Base-by-base conservation (phyloP, 176 grass and related monocot genomes). In the Bromus sterilis region DNA sequence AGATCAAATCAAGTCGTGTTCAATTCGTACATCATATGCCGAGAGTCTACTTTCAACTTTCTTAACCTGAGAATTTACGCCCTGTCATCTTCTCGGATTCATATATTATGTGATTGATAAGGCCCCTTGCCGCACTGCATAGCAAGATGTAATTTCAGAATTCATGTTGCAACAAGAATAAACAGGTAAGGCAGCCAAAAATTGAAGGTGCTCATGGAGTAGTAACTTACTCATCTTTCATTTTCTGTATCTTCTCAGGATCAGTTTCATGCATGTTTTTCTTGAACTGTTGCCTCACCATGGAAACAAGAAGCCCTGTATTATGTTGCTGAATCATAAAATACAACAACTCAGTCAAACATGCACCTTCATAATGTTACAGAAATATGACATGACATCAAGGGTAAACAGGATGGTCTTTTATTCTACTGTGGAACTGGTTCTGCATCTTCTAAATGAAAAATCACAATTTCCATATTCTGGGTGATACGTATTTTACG, bases 261-360 rank as follows among this genome's bases (percentile, higher is more conserved):
- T 95, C 89, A 84, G 93, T 99, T 91, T 99, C 96, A 74, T 91
- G 83, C 90, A 93, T 93, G 57, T 99, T 86, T 86, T 91, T 99
- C 85, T 89, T 99, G 73, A 99, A 99, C 58, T 99, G 96, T 62
- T 95, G 71, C 62, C 96, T 93, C 24, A 99, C 96, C 93, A 99
- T 99, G 44, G 82, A 82, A 83, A 99, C 84, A 30, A 99, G 77
- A 81, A 91, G 87, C 61, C 80, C 89, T 68, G 91, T 95, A 26
- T 95, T 99, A 83, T 95, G 96, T 86, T 95, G 75, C 96, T 99
- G 89, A 74, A 57, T 86, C 70, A 81, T 68, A 83, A 65, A 85
- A 91, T 25, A 46, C 25, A 31, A 80, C 6, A 46, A 65, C 21
- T 77, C 34, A 89, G 78, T 77, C 80, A 55, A 29, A 23, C 31